Evolutionary conservation across 345 rosid species (phyloP).

Genomic region (Eucalyptus erythrocorys): DNA sequence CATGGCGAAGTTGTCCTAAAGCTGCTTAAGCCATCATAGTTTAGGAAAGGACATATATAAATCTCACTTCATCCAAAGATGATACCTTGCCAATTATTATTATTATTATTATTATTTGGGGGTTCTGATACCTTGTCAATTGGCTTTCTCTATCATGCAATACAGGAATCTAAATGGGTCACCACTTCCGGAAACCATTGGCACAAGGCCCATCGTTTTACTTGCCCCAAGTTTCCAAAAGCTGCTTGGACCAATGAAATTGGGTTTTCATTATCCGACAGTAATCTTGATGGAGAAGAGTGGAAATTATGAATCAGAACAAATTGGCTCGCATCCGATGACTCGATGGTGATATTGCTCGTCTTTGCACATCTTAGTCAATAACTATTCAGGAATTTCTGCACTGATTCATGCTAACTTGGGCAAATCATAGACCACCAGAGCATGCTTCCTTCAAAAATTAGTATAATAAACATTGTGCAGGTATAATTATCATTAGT

Average conservation of each 20-base stretch:
- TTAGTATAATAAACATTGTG: not conserved
- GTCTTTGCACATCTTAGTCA: not conserved
- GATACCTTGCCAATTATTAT: not conserved
- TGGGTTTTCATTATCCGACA: not conserved
- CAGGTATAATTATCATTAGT: not conserved
- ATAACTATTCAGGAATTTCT: not conserved
- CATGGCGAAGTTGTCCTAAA: not conserved
- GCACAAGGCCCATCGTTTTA: not conserved
- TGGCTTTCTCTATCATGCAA: not conserved
- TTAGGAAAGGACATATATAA: not conserved
- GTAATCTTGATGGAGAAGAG: not conserved
- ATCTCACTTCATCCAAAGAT: not conserved
- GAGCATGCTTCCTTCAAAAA: not conserved
- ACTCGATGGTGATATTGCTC: not conserved
- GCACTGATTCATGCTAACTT: not conserved
- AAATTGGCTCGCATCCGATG: not conserved
- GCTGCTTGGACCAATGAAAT: not conserved
- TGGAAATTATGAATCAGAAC: not conserved
- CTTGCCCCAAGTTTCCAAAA: not conserved
- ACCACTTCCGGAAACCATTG: not conserved
- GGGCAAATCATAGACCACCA: not conserved
- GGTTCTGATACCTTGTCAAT: not conserved
- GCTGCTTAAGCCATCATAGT: not conserved
- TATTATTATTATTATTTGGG: too few species aligned
- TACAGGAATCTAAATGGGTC: not conserved